phyloP scores from a whole-genome alignment of 2,329 filamentous ascomycete species.

The Apiospora arundinis region DNA sequence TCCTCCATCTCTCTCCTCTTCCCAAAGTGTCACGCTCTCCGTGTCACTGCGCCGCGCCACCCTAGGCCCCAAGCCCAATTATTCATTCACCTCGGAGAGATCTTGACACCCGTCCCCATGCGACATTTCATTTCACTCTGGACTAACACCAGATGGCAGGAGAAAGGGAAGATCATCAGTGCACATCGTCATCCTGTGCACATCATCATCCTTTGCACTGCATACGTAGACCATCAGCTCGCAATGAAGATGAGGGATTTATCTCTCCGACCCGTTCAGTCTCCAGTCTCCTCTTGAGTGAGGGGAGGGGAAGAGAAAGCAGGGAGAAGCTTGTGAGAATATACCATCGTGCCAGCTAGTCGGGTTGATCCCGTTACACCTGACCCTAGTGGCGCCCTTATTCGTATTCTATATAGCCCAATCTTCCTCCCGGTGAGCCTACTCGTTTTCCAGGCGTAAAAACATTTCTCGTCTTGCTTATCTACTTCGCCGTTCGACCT shows the following conservation, averaged over 20 bases:
- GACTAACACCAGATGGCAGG: constrained; percentile 21
- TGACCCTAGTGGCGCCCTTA: constrained; percentile 11
- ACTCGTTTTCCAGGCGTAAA: not conserved
- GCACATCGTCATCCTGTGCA: not conserved
- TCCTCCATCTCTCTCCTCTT: not conserved
- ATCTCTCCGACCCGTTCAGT: not conserved
- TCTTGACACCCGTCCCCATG: not conserved
- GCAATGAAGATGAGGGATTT: constrained; percentile 6
- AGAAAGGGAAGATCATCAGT: not conserved
- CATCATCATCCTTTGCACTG: not conserved
- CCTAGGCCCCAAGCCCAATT: not conserved
- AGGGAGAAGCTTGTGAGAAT: not conserved
- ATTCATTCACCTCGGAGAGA: not conserved
- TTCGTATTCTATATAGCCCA: not conserved
- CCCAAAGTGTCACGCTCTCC: not conserved
- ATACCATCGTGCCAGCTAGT: not conserved
- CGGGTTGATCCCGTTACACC: constrained; percentile 2
- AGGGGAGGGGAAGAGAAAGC: not conserved
- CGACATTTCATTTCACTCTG: not conserved
- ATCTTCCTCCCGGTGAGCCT: not conserved
- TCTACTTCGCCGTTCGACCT: no score
- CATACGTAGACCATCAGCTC: not conserved
- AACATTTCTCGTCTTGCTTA: no score
- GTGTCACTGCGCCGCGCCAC: constrained; percentile 5
- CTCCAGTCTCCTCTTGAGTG: not conserved